Conservation (phyloP, 1,139 yeast genomes). For the Magnusiomyces magnusii region DNA sequence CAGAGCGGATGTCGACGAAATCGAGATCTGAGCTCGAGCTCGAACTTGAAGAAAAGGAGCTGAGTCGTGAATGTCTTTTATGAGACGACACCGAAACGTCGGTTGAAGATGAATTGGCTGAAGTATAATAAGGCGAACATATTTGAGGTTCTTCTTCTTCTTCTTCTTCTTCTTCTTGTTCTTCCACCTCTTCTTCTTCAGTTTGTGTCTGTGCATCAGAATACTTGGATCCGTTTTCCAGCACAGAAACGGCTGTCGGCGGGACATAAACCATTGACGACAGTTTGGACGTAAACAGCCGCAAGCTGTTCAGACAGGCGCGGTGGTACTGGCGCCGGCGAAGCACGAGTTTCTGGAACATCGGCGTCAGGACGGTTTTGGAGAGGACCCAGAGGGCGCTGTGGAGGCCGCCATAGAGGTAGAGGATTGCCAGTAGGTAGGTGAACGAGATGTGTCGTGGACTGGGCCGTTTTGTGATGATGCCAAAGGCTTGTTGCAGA, state of each 20-base stretch:
- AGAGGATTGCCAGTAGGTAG: slow-evolving; percentile 28
- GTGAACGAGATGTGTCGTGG: slow-evolving; percentile 23
- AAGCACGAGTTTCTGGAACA: slow-evolving; percentile 31
- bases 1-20: not conserved
- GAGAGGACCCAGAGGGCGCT: slow-evolving; percentile 29
- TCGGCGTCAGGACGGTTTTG: slow-evolving; percentile 31
- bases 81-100: too few species aligned
- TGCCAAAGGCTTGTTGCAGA: too few species aligned
- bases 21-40: not conserved
- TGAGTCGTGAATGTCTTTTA: too few species aligned
- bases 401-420: slow-evolving; percentile 33
- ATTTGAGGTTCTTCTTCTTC: not conserved
- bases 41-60: slow-evolving; percentile 9
- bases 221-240: slow-evolving; percentile 21
- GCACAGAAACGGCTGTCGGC: slow-evolving; percentile 12
- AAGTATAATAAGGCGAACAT: slow-evolving; percentile 4
- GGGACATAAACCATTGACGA: slow-evolving; percentile 23
- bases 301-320: slow-evolving; percentile 21
- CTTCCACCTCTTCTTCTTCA: slow-evolving; percentile 12
- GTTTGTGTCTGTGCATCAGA: slow-evolving; percentile 31
- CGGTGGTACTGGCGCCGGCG: slow-evolving; percentile 31
- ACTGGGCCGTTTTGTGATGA: too few species aligned
- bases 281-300: slow-evolving; percentile 21
- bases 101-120: not conserved
- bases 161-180: slow-evolving; percentile 8